phyloP scores from a whole-genome alignment of 352 stramenopile species.

The Phytophthora hibernalis region DNA sequence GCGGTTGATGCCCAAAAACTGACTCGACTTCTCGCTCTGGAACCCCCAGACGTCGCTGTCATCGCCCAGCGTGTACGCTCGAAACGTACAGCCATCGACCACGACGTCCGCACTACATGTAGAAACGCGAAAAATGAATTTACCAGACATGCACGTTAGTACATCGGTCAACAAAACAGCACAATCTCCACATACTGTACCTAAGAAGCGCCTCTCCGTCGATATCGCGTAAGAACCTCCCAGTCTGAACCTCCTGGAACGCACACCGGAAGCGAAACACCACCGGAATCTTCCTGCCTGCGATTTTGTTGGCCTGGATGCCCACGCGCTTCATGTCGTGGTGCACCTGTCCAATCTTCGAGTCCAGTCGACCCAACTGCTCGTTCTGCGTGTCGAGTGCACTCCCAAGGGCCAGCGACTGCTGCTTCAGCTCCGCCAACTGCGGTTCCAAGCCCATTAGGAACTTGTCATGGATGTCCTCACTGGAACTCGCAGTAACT shows the following conservation, averaged over 20 bases:
- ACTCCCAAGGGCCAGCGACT: constrained; percentile 63
- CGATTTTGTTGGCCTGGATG: constrained; percentile 66
- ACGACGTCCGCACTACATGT: constrained; percentile 74
- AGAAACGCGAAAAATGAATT: background rate
- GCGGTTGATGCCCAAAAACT: constrained; percentile 78
- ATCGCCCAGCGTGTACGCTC: constrained; percentile 79
- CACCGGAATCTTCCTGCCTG: constrained; percentile 44
- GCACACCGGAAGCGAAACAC: constrained; percentile 74
- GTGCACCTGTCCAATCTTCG: constrained; percentile 68
- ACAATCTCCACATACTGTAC: constrained; percentile 38
- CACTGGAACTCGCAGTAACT: background rate
- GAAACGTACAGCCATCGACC: constrained; percentile 68
- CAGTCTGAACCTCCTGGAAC: constrained; percentile 64
- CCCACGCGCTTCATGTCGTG: constrained; percentile 77
- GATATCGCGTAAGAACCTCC: constrained; percentile 62
- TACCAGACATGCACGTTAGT: no score
- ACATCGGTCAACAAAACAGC: background rate
- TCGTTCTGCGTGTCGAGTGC: constrained; percentile 70
- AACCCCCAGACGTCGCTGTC: constrained; percentile 83
- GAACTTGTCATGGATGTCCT: constrained; percentile 55
- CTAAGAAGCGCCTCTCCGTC: constrained; percentile 65
- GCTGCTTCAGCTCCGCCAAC: constrained; percentile 72
- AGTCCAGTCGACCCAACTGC: constrained; percentile 66
- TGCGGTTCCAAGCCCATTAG: constrained; percentile 62
- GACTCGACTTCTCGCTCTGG: constrained; percentile 69